Conservation (phyloP, 805 yeast genomes). For the Ogataea nakhonphanomensis region DNA sequence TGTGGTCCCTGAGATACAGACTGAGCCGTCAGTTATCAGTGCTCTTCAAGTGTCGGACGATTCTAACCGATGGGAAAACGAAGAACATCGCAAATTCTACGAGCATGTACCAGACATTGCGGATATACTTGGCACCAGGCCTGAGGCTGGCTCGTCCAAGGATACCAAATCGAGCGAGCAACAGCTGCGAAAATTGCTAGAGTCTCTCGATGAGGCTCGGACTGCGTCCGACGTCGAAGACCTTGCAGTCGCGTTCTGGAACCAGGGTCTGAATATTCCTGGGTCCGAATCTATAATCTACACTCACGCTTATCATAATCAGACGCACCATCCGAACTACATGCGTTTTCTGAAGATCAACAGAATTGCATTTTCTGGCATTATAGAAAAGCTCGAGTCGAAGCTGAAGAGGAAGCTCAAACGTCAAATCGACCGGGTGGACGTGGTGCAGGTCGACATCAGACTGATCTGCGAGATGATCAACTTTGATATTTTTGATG, state of each 20-base stretch:
- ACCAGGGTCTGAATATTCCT: conserved; percentile 56
- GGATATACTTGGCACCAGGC: conserved; percentile 31
- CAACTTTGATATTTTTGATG: conserved; percentile 71
- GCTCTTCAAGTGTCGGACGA: neutral
- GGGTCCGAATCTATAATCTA: conserved; percentile 64
- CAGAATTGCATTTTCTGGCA: conserved; percentile 38
- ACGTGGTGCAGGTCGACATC: conserved; percentile 53
- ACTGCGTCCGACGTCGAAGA: conserved; percentile 50
- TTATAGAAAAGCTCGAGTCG: neutral
- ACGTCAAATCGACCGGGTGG: conserved; percentile 52
- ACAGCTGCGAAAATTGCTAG: neutral
- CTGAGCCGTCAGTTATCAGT: too few species aligned
- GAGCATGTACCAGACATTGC: conserved; percentile 46
- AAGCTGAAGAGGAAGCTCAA: conserved; percentile 59
- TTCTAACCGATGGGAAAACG: conserved; percentile 55
- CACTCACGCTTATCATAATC: conserved; percentile 47
- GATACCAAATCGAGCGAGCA: too few species aligned
- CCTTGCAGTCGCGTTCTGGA: conserved; percentile 47
- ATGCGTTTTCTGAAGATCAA: conserved; percentile 70
- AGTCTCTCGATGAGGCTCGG: conserved; percentile 34
- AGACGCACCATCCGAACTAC: conserved; percentile 46
- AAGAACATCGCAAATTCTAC: conserved; percentile 64
- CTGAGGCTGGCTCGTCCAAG: neutral
- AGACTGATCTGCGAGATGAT: conserved; percentile 70
- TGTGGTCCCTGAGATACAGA: too few species aligned